Evolutionary conservation across 192 early-diverging fungal species (phyloP).

Genomic region (Backusella morwellensis): DNA sequence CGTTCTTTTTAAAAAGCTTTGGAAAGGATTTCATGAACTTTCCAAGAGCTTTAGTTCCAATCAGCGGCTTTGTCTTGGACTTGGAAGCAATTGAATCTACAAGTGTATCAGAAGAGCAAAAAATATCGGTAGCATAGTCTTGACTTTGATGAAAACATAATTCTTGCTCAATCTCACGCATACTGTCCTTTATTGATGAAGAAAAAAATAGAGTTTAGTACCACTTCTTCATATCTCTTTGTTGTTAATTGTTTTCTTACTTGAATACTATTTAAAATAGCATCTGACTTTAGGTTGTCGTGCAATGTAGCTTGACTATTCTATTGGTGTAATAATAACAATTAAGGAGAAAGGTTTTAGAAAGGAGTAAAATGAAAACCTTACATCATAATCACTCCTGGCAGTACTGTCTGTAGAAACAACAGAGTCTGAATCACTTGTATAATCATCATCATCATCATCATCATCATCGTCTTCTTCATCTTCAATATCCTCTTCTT

Average conservation of each 20-base stretch:
- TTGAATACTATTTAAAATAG: constrained; percentile 5
- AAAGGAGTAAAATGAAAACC: neutral
- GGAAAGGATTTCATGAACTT: neutral
- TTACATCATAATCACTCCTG: constrained; percentile 8
- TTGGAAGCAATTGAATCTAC: neutral
- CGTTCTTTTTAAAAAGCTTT: neutral
- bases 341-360: neutral
- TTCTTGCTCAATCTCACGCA: constrained; percentile 13
- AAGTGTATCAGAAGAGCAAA: neutral
- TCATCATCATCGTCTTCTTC: neutral
- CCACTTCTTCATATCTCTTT: neutral
- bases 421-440: constrained; percentile 3
- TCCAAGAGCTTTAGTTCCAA: neutral
- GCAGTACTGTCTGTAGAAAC: neutral
- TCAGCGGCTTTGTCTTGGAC: neutral
- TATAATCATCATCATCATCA: neutral
- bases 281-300: neutral
- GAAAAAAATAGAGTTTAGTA: neutral
- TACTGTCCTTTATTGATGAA: neutral
- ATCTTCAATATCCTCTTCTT: neutral
- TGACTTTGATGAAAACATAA: constrained; percentile 7
- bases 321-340: neutral
- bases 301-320: constrained; percentile 4
- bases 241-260: neutral
- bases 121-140: constrained; percentile 4